Percentiles rank a stretch among this genome's conserved stretches.
phyloP scores from a whole-genome alignment of 2,329 filamentous ascomycete genomes.

The Colletotrichum sp. region DNA sequence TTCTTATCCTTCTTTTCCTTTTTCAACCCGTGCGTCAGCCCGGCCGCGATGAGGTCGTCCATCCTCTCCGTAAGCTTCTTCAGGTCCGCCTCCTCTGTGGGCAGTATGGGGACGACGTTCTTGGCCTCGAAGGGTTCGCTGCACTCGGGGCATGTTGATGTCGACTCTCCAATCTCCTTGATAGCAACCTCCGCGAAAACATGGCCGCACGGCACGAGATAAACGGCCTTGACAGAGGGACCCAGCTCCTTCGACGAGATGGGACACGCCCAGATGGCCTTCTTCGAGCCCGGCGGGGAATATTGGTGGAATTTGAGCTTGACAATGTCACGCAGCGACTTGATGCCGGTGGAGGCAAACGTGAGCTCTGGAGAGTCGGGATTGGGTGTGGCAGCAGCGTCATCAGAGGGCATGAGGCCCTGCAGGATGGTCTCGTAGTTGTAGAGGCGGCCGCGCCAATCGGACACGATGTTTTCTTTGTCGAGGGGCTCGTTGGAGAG shows the following conservation, averaged over 20 bases:
- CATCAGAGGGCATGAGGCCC: conserved; percentile 53
- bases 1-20: conserved; percentile 67
- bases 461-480: conserved; percentile 77
- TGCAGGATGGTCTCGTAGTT: conserved; percentile 90
- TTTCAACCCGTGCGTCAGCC: conserved; percentile 86
- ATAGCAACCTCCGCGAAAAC: conserved; percentile 89
- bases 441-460: conserved; percentile 84
- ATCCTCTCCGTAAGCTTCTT: conserved; percentile 69
- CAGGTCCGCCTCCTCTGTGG: conserved; percentile 73
- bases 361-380: conserved; percentile 33
- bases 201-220: conserved; percentile 93
- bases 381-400: conserved; percentile 30
- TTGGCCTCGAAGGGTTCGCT: conserved; percentile 73
- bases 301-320: conserved; percentile 76
- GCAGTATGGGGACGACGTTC: conserved; percentile 84
- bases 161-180: conserved; percentile 74
- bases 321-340: conserved; percentile 83
- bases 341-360: conserved; percentile 66
- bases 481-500: conserved; percentile 80
- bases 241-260: conserved; percentile 88
- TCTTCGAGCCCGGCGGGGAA: conserved; percentile 40
- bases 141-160: conserved; percentile 72
- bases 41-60: conserved; percentile 71
- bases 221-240: conserved; percentile 79
- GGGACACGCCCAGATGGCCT: conserved; percentile 79